Percentiles rank a stretch among this genome's conserved stretches.
These are phyloP conservation scores for Pachysolen tannophilus DNA, from an alignment of 805 yeast species.

Conservation along the genomic window DNA sequence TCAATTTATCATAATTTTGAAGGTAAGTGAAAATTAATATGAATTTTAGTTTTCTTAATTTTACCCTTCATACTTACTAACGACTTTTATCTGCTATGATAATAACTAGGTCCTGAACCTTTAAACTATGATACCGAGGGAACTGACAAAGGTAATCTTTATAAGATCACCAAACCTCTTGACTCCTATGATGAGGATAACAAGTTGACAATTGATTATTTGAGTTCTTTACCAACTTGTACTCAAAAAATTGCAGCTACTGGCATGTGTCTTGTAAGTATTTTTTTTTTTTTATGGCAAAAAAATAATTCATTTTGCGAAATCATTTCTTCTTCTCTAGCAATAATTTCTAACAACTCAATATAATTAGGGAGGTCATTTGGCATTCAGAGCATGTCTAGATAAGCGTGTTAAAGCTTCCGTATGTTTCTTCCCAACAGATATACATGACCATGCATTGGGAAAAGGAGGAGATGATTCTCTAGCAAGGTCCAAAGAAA, in stretches of 20 bases:
- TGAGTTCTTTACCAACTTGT: slow-evolving; percentile 49
- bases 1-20: slow-evolving; percentile 72
- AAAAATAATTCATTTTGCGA: too few relatives aligned
- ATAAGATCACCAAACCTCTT: slow-evolving; percentile 59
- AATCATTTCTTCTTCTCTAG: too few relatives aligned
- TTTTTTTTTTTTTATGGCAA: too few relatives aligned
- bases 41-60: too few relatives aligned
- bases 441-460: slow-evolving; percentile 59
- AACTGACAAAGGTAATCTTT: slow-evolving; percentile 65
- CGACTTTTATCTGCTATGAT: too few relatives aligned
- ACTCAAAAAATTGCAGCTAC: slow-evolving; percentile 73
- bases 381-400: slow-evolving; percentile 63
- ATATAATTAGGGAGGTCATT: slow-evolving; percentile 85
- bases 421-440: slow-evolving; percentile 76
- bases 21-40: too few relatives aligned
- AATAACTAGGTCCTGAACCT: slow-evolving; percentile 52
- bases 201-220: slow-evolving; percentile 53
- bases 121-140: slow-evolving; percentile 65
- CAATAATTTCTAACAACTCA: too few relatives aligned
- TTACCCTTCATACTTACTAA: too few relatives aligned
- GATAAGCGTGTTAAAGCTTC: slow-evolving; percentile 59
- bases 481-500: slow-evolving; percentile 44
- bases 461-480: slow-evolving; percentile 67
- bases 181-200: slow-evolving; percentile 73
- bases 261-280: slow-evolving; percentile 82